phyloP scores from a whole-genome alignment of 371 early-diverging fungal species.

The Mortierella sp. region DNA sequence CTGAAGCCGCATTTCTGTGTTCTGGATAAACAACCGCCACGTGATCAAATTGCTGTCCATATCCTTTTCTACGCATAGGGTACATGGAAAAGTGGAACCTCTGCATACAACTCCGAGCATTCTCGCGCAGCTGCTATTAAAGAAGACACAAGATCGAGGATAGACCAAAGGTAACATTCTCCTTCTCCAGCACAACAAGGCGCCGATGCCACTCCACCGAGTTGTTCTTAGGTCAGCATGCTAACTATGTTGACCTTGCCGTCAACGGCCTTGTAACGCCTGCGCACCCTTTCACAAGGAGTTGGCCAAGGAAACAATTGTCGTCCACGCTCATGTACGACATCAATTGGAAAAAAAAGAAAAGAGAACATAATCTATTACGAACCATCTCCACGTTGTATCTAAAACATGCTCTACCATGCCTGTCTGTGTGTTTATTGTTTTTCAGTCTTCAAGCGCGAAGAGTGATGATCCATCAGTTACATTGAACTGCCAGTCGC shows the following conservation, averaged over 20 bases:
- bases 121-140: not conserved
- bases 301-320: not conserved
- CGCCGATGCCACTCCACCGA: not conserved
- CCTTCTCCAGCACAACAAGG: not conserved
- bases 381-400: too few species aligned
- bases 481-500: too few species aligned
- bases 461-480: too few species aligned
- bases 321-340: not conserved
- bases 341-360: not conserved
- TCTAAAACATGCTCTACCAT: too few species aligned
- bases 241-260: not conserved
- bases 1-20: not conserved
- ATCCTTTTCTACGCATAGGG: too few species aligned
- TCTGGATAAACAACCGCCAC: constrained; percentile 2
- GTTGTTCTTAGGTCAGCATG: not conserved
- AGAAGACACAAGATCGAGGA: not conserved
- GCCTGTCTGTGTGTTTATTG: too few species aligned
- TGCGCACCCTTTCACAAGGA: not conserved
- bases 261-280: not conserved
- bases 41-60: not conserved
- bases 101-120: not conserved
- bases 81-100: not conserved
- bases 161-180: not conserved
- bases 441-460: too few species aligned
- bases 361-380: too few species aligned